A percentile compares a stretch with the other conserved stretches of the same genome.
These are phyloP conservation scores for Boletales sp. DNA, from an alignment of 768 basidiomycete species.

Conservation along the genomic window DNA sequence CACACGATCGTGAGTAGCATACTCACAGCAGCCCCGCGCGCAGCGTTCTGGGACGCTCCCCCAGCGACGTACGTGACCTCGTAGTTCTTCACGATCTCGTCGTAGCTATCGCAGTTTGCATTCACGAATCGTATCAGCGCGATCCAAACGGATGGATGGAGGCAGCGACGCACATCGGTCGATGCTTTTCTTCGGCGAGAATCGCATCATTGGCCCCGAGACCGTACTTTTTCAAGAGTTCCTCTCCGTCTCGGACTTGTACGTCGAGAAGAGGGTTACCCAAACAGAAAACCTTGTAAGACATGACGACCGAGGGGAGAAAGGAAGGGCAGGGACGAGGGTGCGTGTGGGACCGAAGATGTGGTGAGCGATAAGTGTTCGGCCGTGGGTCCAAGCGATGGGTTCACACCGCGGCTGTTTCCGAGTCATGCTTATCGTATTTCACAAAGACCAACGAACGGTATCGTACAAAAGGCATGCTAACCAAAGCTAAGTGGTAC, in stretches of 20 bases:
- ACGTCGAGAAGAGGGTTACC: conserved; percentile 97
- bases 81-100: conserved; percentile 75
- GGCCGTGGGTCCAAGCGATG: no score
- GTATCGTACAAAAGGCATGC: not conserved
- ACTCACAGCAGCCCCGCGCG: conserved; percentile 91
- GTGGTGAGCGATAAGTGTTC: conserved; percentile 1
- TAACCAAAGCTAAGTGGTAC: not conserved
- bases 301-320: conserved; percentile 35
- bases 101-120: conserved; percentile 57
- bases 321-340: conserved; percentile 5
- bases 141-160: not conserved
- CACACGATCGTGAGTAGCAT: conserved; percentile 8
- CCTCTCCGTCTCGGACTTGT: conserved; percentile 85
- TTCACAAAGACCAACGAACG: not conserved
- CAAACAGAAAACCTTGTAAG: conserved; percentile 78
- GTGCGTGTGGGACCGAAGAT: conserved; percentile 1
- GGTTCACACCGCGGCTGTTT: no score
- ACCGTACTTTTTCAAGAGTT: conserved; percentile 81
- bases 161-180: conserved; percentile 55
- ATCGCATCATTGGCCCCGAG: conserved; percentile 96
- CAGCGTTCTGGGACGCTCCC: conserved; percentile 95
- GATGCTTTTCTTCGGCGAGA: conserved; percentile 86
- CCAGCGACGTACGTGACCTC: conserved; percentile 91
- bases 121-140: not conserved
- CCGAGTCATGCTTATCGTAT: not conserved